Evolutionary conservation across 495 filamentous ascomycete species (phyloP).

Genomic region (Hypoxylon trugodes): DNA sequence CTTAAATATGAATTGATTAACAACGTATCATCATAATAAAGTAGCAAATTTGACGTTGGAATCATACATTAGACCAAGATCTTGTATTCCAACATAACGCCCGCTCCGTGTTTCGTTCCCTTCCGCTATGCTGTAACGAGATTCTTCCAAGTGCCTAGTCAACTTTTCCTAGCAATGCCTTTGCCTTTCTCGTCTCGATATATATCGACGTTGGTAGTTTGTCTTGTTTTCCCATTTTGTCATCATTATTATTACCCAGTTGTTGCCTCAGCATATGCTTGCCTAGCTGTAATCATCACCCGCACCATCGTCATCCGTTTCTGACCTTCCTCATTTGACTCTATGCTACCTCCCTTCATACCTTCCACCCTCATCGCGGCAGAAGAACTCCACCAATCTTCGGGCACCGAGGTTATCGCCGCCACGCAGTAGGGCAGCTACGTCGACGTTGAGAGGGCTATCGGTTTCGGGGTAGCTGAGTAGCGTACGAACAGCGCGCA

Average conservation of each 20-base stretch:
- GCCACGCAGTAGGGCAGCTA: slow-evolving; percentile 76
- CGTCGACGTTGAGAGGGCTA: slow-evolving; percentile 88
- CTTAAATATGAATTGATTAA: background rate
- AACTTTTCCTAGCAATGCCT: slow-evolving; percentile 13
- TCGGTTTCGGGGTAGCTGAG: slow-evolving; percentile 79
- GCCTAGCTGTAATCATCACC: background rate
- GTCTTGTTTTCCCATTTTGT: background rate
- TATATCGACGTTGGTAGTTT: background rate
- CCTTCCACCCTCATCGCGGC: slow-evolving; percentile 59
- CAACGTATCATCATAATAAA: background rate
- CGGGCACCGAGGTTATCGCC: slow-evolving; percentile 82
- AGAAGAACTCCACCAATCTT: slow-evolving; percentile 83
- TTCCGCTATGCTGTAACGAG: background rate
- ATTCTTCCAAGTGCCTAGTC: slow-evolving; percentile 7
- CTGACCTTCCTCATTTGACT: background rate
- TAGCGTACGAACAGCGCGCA: slow-evolving; percentile 81
- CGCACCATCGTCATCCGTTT: background rate
- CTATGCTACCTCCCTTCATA: slow-evolving; percentile 51
- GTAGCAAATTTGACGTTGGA: background rate
- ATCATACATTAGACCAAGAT: slow-evolving; percentile 5
- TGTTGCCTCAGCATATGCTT: background rate
- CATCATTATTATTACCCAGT: slow-evolving; percentile 3
- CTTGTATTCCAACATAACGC: slow-evolving; percentile 17
- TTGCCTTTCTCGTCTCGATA: background rate
- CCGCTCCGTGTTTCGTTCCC: slow-evolving; percentile 3